Base-by-base conservation (phyloP, 768 basidiomycete genomes). In the Trametes elegans region DNA sequence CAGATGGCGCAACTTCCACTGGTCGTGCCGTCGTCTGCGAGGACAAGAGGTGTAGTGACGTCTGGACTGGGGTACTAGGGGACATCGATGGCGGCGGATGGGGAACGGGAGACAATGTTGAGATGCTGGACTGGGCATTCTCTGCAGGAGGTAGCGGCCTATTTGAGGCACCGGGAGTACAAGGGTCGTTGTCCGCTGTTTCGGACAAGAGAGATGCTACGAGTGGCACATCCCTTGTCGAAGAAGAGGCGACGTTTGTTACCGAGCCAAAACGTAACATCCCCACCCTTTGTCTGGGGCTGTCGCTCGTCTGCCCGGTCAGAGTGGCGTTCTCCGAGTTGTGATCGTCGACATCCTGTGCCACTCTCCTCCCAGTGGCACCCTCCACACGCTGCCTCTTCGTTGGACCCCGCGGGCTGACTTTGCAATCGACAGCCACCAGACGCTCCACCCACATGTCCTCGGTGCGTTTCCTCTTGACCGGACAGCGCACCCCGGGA, bases 371-470 rank as follows among this genome's bases (percentile, higher is more conserved):
- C 24, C 8, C 35, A 13, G 23, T 36, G 23, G 31, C 29, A 14
- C 13, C 43, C 27, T 48, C 31, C 7, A 21, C 16, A 13, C 55
- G 46, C 28, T 40, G 34, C 27, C 16, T 42, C 57, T 55, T 62
- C 45, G 34, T 34, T 3, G 43, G 41, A 19, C 32, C 47, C 29
- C 28, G 48, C n/a, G 26, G 21, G 31, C 35, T 19, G 13, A 31
- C 47, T 62, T 67, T 51, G 39, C 65, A 44, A 47, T 70, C 69
- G 41, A 65, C 27, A 1, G 50, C 26, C 52, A 61, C 71, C 45
- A 80, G 65, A 57, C 71, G 76, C 31, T 70, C 69, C 57, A 77
- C 69, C 79, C 78, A 83, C 21, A 66, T 57, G 14, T 74, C 72
- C 26, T 68, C 66, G 43, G 68, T 64, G 16, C 64, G 66, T 65